Conservation (phyloP, 2,329 filamentous ascomycete genomes). For the Fusarium sp. region DNA sequence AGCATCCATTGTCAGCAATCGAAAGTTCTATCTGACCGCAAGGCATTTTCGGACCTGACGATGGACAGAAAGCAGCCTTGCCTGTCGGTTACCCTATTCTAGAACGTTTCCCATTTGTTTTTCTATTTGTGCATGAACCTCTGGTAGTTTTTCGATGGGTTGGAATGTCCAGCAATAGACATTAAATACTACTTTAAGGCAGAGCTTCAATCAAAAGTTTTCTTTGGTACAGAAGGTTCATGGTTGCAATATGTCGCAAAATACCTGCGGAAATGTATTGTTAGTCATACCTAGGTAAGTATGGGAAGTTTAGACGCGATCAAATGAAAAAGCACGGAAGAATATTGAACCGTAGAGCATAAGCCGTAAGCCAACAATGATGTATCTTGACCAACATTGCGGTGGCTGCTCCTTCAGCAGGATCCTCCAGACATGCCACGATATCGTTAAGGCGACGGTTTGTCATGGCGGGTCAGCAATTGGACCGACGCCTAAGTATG, state of each 20-base stretch:
- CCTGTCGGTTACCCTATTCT: neutral
- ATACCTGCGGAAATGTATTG: no score
- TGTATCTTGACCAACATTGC: no score
- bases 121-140: no score
- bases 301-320: no score
- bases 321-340: no score
- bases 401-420: neutral
- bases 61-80: no score
- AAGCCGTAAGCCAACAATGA: neutral
- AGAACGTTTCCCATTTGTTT: accelerated
- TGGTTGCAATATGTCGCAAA: no score
- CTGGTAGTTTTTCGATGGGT: no score
- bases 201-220: no score
- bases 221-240: no score
- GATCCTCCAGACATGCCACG: neutral
- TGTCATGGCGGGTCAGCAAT: neutral
- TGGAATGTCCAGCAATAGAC: accelerated
- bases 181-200: no score
- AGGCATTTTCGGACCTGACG: neutral
- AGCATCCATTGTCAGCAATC: neutral
- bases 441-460: neutral
- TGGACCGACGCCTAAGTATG: neutral
- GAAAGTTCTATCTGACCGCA: neutral
- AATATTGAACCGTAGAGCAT: neutral
- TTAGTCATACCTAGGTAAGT: no score